Conservation (phyloP, 2,329 filamentous ascomycete genomes). For the Ascochyta viciae-villosae region DNA sequence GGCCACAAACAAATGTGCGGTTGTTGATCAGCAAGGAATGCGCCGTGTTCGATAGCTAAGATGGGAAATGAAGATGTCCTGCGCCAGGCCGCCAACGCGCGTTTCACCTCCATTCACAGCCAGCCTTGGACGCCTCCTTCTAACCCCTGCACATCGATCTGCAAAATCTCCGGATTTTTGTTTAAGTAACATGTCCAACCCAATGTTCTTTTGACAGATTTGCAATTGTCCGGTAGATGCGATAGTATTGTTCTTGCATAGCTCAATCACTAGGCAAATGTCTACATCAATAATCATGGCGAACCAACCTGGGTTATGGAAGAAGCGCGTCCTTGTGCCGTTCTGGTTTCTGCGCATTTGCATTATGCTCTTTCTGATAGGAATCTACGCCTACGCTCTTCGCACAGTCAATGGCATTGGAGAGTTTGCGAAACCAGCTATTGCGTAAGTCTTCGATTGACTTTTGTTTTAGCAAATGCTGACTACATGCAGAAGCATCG, state of each 20-base stretch:
- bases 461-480: constrained; percentile 16
- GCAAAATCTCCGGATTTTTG: constrained; percentile 5
- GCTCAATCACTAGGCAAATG: neutral
- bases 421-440: constrained; percentile 24
- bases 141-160: constrained; percentile 25
- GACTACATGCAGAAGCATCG: constrained; percentile 32
- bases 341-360: constrained; percentile 46
- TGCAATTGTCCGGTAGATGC: neutral
- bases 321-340: constrained; percentile 49
- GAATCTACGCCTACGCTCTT: constrained; percentile 35
- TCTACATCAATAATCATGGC: constrained; percentile 26
- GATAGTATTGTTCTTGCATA: neutral
- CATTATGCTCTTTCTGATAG: constrained; percentile 44
- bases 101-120: constrained; percentile 30
- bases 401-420: constrained; percentile 24
- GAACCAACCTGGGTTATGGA: constrained; percentile 37
- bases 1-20: neutral
- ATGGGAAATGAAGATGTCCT: constrained; percentile 19
- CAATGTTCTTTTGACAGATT: constrained; percentile 3
- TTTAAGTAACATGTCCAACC: constrained; percentile 5
- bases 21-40: neutral
- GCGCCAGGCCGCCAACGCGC: constrained; percentile 21
- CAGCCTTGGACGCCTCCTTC: constrained; percentile 25
- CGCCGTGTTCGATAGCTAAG: neutral
- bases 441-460: constrained; percentile 27